phyloP scores from a whole-genome alignment of 306 rosid genomes.

The Vigna reflexopilosa region DNA sequence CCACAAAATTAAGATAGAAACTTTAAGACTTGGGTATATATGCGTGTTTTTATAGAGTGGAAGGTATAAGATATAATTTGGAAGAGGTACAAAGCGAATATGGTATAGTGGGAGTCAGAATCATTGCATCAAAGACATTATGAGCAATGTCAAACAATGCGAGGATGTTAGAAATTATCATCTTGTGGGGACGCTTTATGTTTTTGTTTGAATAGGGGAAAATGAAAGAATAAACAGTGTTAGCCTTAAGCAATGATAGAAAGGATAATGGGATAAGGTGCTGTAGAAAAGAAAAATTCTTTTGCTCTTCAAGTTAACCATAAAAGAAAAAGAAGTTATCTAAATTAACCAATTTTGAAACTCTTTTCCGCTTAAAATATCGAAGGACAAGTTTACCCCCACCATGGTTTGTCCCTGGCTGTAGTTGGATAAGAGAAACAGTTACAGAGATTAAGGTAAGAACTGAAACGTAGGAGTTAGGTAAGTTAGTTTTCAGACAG shows the following conservation, averaged over 20 bases:
- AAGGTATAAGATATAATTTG: background rate
- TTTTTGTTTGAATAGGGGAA: background rate
- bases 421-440: background rate
- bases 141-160: conserved; percentile 40
- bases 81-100: background rate
- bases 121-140: conserved; percentile 29
- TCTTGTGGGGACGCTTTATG: conserved; percentile 17
- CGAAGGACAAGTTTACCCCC: background rate
- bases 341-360: too few species aligned
- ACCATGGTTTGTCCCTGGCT: background rate
- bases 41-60: background rate
- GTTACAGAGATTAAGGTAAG: background rate
- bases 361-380: too few species aligned
- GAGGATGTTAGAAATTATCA: conserved; percentile 34
- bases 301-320: background rate
- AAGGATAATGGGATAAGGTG: background rate
- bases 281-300: background rate
- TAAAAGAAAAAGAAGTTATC: background rate
- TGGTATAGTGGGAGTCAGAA: conserved; percentile 41
- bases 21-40: background rate
- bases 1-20: too few species aligned
- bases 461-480: background rate
- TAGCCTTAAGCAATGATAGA: background rate
- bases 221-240: background rate
- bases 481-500: background rate